Percentiles rank a stretch among this genome's conserved stretches.
Evolutionary conservation across 2,329 filamentous ascomycete genomes (phyloP).

Genomic region (Aspergillus neotritici): DNA sequence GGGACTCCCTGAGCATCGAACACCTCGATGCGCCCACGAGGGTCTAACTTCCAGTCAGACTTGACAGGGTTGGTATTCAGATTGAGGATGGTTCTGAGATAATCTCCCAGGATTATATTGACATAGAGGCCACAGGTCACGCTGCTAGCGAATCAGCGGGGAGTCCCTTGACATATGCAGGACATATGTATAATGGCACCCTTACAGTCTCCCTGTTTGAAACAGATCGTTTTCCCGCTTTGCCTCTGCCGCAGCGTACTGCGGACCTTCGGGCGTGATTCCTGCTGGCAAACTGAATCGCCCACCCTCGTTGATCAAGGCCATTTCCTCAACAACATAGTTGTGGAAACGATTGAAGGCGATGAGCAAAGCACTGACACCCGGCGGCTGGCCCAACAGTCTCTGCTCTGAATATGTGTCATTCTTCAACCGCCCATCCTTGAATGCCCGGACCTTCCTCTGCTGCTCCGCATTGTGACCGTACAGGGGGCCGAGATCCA

Average conservation of each 20-base stretch:
- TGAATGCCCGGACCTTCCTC: conserved; percentile 30
- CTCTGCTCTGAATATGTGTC: conserved; percentile 32
- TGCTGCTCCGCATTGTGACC: conserved; percentile 35
- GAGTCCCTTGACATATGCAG: too few relatives aligned
- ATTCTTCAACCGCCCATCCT: conserved; percentile 35
- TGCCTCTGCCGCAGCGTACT: conserved; percentile 32
- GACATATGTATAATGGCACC: background rate
- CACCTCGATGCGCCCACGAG: background rate
- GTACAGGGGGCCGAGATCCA: conserved; percentile 45
- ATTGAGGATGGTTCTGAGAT: conserved; percentile 28
- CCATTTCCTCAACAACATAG: conserved; percentile 32
- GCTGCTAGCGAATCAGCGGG: background rate
- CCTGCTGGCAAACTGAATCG: conserved; percentile 18
- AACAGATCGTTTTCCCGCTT: conserved; percentile 34
- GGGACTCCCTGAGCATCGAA: conserved; percentile 24
- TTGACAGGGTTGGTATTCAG: conserved; percentile 14
- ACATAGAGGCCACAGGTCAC: conserved; percentile 30
- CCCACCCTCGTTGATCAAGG: conserved; percentile 40
- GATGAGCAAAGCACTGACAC: conserved; percentile 29
- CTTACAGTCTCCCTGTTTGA: conserved; percentile 26
- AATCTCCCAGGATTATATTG: conserved; percentile 31
- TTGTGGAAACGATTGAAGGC: conserved; percentile 38
- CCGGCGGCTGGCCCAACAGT: conserved; percentile 30
- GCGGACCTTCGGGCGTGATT: conserved; percentile 14
- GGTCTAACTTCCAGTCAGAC: conserved; percentile 6